These are phyloP conservation scores for Hygrophila difformis DNA, from an alignment of 257 asterid genomes.

Conservation along the genomic window DNA sequence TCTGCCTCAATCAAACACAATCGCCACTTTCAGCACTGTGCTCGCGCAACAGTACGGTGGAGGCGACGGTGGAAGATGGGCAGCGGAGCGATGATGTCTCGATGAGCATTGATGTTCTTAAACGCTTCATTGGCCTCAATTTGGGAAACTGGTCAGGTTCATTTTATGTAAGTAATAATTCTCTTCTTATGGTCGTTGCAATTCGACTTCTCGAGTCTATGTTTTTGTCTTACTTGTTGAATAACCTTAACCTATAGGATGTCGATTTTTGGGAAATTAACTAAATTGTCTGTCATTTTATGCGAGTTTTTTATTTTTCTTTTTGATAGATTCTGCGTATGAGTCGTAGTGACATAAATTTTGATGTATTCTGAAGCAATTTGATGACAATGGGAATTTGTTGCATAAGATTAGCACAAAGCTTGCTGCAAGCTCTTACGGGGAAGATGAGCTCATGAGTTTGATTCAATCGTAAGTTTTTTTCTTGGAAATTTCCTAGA, in stretches of 20 bases:
- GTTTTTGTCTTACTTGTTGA: not conserved
- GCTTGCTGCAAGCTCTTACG: slow-evolving; percentile 82
- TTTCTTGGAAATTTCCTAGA: slow-evolving; percentile 2
- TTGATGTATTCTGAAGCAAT: slow-evolving; percentile 65
- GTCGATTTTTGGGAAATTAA: too few species aligned
- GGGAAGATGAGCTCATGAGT: slow-evolving; percentile 87
- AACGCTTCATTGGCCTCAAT: slow-evolving; percentile 63
- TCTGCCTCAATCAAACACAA: slow-evolving; percentile 24
- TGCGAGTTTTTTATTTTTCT: too few species aligned
- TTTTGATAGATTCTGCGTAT: too few species aligned
- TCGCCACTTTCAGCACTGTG: slow-evolving; percentile 29
- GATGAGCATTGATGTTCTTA: slow-evolving; percentile 51
- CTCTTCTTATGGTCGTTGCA: not conserved
- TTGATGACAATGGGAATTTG: slow-evolving; percentile 66
- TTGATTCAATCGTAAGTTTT: slow-evolving; percentile 77
- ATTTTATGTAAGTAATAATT: slow-evolving; percentile 42
- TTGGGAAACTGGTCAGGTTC: slow-evolving; percentile 80
- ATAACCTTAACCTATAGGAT: not conserved
- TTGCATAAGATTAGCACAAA: slow-evolving; percentile 64
- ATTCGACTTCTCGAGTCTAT: not conserved
- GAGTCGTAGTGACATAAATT: too few species aligned
- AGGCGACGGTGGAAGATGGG: slow-evolving; percentile 29
- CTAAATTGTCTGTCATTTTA: too few species aligned
- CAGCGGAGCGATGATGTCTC: slow-evolving; percentile 20
- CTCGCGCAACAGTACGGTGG: slow-evolving; percentile 22